Percentiles rank a stretch among this genome's conserved stretches.
phyloP scores from a whole-genome alignment of 2,329 filamentous ascomycete genomes.

The Aureobasidium sp. region DNA sequence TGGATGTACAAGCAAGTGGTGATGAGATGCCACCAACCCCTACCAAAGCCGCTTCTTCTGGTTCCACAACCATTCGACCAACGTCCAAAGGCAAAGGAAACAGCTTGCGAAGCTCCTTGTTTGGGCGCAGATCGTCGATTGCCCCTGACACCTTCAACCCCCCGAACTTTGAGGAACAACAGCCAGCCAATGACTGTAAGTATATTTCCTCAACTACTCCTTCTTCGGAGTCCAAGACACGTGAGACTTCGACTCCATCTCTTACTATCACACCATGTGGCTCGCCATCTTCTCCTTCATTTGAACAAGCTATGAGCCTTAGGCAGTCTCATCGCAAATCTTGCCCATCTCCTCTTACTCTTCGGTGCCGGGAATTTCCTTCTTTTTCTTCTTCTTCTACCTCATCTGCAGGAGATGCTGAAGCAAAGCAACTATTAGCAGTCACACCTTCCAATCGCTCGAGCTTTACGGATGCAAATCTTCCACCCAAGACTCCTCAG shows the following conservation, averaged over 20 bases:
- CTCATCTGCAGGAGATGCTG: conserved; percentile 21
- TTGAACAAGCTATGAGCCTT: conserved; percentile 33
- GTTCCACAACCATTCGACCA: conserved; percentile 25
- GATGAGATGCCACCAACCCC: conserved; percentile 91
- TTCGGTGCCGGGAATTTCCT: conserved; percentile 26
- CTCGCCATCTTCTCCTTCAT: conserved; percentile 30
- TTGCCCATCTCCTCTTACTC: conserved; percentile 36
- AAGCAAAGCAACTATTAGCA: conserved; percentile 19
- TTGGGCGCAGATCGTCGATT: conserved; percentile 41
- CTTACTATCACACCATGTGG: conserved; percentile 29
- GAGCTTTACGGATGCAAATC: conserved; percentile 49
- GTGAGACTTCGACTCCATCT: conserved; percentile 26
- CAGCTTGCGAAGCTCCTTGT: conserved; percentile 45
- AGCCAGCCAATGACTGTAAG: conserved; percentile 32
- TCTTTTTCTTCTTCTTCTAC: conserved; percentile 12
- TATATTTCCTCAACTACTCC: conserved; percentile 21
- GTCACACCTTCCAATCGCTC: conserved; percentile 44
- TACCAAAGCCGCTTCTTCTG: conserved; percentile 60
- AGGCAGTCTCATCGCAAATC: conserved; percentile 30
- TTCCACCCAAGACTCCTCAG: conserved; percentile 59
- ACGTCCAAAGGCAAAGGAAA: conserved; percentile 46
- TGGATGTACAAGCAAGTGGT: conserved; percentile 50
- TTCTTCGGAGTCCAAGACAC: conserved; percentile 23
- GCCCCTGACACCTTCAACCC: conserved; percentile 41
- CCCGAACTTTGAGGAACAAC: conserved; percentile 25